phyloP scores from a whole-genome alignment of 306 rosid genomes.

The Comarum palustre region DNA sequence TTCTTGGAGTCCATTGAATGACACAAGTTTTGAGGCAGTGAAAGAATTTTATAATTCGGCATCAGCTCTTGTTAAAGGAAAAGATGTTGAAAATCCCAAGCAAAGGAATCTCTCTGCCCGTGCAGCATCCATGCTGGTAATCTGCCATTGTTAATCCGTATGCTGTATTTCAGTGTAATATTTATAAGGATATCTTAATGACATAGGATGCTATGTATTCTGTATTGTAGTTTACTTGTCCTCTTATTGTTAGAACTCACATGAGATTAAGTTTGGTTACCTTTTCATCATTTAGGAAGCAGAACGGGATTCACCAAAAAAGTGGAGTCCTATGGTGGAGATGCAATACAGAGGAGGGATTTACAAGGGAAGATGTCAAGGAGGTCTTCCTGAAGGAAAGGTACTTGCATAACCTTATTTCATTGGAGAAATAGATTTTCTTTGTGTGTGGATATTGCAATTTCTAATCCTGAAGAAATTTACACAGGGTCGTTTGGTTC shows the following conservation, averaged over 20 bases:
- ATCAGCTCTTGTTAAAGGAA: slow-evolving; percentile 59
- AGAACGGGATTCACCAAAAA: slow-evolving; percentile 83
- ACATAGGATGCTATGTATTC: background rate
- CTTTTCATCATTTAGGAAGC: slow-evolving; percentile 55
- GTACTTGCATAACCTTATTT: slow-evolving; percentile 31
- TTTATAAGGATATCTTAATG: background rate
- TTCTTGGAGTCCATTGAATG: slow-evolving; percentile 50
- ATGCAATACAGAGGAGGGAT: slow-evolving; percentile 84
- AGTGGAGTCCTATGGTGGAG: slow-evolving; percentile 85
- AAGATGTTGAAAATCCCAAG: slow-evolving; percentile 46
- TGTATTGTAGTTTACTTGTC: background rate
- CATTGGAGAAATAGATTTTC: slow-evolving; percentile 1
- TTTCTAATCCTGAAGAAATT: slow-evolving; percentile 18
- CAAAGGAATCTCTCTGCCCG: slow-evolving; percentile 75
- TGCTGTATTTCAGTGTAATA: background rate
- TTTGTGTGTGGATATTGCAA: background rate
- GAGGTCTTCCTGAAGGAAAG: slow-evolving; percentile 98
- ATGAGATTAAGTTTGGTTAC: slow-evolving; percentile 21
- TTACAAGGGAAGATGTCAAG: slow-evolving; percentile 89
- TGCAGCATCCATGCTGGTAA: slow-evolving; percentile 96
- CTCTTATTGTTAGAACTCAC: background rate
- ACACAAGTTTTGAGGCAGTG: slow-evolving; percentile 61
- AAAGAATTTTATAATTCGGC: slow-evolving; percentile 52
- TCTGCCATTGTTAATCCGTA: slow-evolving; percentile 7
- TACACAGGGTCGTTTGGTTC: slow-evolving; percentile 73